These are phyloP conservation scores for Lizonia empirigonia DNA, from an alignment of 2,329 filamentous ascomycete genomes.

Conservation along the genomic window DNA sequence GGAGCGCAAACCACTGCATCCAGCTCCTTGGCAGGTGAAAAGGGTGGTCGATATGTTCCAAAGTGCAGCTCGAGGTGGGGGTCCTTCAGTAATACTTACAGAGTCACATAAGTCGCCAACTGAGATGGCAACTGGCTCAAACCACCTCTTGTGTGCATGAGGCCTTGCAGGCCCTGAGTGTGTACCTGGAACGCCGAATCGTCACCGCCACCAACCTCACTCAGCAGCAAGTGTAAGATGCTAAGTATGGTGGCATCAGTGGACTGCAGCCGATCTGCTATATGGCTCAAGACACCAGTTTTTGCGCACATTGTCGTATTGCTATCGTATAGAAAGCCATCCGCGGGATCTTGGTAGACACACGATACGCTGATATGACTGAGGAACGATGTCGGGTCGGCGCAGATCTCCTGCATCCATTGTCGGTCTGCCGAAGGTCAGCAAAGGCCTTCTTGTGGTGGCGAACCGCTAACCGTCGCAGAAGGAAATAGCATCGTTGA, in stretches of 20 bases:
- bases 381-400: conserved; percentile 39
- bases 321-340: conserved; percentile 38
- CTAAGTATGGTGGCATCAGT: conserved; percentile 41
- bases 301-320: conserved; percentile 42
- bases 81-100: conserved; percentile 27
- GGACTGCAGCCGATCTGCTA: conserved; percentile 34
- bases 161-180: conserved; percentile 33
- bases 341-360: conserved; percentile 40
- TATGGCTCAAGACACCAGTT: conserved; percentile 34
- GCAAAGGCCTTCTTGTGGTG: neutral
- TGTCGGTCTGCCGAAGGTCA: conserved; percentile 23
- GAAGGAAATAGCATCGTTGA: conserved; percentile 27
- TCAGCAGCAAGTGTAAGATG: conserved; percentile 41
- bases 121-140: conserved; percentile 20
- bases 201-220: conserved; percentile 38
- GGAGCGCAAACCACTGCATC: too few relatives aligned
- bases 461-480: conserved; percentile 24
- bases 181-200: conserved; percentile 41
- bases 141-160: conserved; percentile 35
- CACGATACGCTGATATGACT: conserved; percentile 42
- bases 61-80: neutral
- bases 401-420: conserved; percentile 41
- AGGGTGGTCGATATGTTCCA: too few relatives aligned
- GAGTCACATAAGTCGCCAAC: conserved; percentile 33
- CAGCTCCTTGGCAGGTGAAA: neutral